Evolutionary conservation across 2,329 filamentous ascomycete species (phyloP).

Genomic region (Fusarium continuum): DNA sequence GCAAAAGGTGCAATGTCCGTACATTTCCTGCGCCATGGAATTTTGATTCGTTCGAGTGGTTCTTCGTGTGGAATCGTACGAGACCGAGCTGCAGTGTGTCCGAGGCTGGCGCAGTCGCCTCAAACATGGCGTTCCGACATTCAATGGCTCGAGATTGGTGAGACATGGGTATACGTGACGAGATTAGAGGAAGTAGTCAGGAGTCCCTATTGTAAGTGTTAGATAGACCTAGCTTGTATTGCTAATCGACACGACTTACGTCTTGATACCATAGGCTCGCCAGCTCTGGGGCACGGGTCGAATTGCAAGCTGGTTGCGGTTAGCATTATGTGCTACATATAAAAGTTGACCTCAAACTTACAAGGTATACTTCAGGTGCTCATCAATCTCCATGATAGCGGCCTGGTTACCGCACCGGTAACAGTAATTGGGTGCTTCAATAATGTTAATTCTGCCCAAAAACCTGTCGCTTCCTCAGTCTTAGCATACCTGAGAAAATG

Average conservation of each 20-base stretch:
- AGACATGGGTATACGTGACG: conserved; percentile 42
- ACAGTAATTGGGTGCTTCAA: conserved; percentile 86
- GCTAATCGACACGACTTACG: conserved; percentile 59
- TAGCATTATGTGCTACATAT: conserved; percentile 37
- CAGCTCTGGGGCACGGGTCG: conserved; percentile 95
- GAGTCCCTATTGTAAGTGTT: conserved; percentile 68
- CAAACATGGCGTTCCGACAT: conserved; percentile 25
- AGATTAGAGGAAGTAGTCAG: conserved; percentile 95
- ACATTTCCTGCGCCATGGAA: conserved; percentile 32
- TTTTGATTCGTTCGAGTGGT: conserved; percentile 28
- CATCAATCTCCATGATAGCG: conserved; percentile 99
- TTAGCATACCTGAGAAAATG: conserved; percentile 85
- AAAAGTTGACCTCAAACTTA: conserved; percentile 62
- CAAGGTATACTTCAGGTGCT: conserved; percentile 99
- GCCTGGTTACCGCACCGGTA: conserved; percentile 99
- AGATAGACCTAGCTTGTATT: not conserved
- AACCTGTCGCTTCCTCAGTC: not conserved
- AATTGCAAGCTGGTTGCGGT: conserved; percentile 83
- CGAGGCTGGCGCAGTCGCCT: conserved; percentile 25
- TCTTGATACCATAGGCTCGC: conserved; percentile 98
- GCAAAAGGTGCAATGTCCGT: conserved; percentile 33
- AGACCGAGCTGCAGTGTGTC: conserved; percentile 36
- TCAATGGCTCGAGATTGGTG: conserved; percentile 36
- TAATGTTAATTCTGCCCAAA: conserved; percentile 3
- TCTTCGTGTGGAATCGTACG: conserved; percentile 44